Percentiles rank a stretch among this genome's conserved stretches.
Conservation (phyloP, 2,329 filamentous ascomycete species). For the Fusarium oxysporum region DNA sequence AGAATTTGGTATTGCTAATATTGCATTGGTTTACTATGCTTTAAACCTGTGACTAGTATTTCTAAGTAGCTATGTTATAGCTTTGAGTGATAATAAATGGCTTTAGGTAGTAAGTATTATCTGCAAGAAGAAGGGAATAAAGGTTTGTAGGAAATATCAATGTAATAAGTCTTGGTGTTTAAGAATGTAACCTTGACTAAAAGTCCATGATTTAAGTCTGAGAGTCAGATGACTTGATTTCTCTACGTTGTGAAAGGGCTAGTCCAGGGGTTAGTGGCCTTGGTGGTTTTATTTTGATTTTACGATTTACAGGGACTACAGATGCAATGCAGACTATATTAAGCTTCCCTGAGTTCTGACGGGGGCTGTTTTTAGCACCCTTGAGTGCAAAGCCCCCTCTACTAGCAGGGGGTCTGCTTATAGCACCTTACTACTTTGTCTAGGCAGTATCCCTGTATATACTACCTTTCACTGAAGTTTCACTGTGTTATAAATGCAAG, state of each 20-base stretch:
- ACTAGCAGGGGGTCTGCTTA: neutral
- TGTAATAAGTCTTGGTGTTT: neutral
- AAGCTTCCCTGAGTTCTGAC: neutral
- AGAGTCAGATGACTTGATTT: neutral
- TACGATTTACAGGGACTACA: neutral
- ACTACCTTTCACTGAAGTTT: neutral
- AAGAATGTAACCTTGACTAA: neutral
- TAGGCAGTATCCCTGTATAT: neutral
- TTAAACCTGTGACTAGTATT: neutral
- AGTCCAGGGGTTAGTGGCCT: neutral
- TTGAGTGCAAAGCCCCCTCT: neutral
- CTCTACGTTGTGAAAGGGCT: neutral
- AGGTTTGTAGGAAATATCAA: neutral
- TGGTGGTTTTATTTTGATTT: neutral
- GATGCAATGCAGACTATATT: neutral
- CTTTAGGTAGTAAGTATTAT: neutral
- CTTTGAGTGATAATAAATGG: neutral
- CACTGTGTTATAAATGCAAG: neutral
- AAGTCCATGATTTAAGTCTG: neutral
- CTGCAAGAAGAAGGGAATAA: neutral
- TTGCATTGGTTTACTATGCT: constrained; percentile 47
- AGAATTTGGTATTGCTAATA: constrained; percentile 59
- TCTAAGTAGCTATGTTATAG: neutral
- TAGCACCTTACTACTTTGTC: too few species aligned
- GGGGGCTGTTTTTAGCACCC: neutral